Conservation (phyloP, 2,329 filamentous ascomycete genomes). For the Cordyceps tenuipes region DNA sequence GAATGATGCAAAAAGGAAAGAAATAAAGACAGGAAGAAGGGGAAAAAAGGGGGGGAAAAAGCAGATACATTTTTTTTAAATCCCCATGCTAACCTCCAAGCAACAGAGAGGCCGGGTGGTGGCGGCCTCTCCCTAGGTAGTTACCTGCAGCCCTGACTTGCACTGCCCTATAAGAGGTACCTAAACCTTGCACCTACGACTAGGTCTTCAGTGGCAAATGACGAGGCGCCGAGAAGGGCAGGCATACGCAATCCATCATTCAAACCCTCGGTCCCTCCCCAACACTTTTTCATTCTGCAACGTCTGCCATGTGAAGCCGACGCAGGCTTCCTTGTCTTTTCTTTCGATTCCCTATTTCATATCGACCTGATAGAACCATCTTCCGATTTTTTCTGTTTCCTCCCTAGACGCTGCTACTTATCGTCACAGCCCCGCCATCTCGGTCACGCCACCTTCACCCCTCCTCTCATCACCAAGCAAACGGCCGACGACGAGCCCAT, state of each 20-base stretch:
- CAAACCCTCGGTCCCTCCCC: neutral
- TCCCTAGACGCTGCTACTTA: neutral
- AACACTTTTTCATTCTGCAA: neutral
- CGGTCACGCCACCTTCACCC: neutral
- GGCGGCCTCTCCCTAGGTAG: no score
- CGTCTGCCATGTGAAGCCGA: slow-evolving; percentile 6
- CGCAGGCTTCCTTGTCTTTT: neutral
- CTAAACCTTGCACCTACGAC: no score
- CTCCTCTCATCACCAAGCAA: neutral
- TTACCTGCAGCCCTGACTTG: no score
- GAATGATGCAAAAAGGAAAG: no score
- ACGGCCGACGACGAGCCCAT: neutral
- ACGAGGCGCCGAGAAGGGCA: no score
- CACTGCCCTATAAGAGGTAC: no score
- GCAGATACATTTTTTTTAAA: no score
- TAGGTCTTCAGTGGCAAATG: neutral
- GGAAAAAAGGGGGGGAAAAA: no score
- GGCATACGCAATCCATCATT: slow-evolving; percentile 13
- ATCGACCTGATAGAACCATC: neutral
- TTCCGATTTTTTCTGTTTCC: neutral
- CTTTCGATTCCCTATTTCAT: neutral
- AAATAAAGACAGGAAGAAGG: no score
- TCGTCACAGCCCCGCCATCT: neutral
- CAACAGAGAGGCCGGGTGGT: no score
- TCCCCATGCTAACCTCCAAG: no score